These are phyloP conservation scores for Lasiosphaeria ovina DNA, from an alignment of 495 filamentous ascomycete species.

Conservation along the genomic window DNA sequence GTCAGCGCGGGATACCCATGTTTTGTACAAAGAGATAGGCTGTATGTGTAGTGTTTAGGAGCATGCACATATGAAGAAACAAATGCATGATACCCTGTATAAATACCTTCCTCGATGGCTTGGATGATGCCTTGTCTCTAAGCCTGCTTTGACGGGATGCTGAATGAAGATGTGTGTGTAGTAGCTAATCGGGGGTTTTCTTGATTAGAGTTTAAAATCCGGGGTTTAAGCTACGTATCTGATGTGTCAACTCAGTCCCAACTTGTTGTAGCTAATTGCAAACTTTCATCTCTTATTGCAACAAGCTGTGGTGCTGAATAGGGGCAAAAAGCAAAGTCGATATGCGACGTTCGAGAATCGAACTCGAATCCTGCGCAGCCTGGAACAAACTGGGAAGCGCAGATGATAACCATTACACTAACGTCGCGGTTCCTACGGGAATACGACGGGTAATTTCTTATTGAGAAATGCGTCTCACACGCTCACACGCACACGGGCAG, in stretches of 20 bases:
- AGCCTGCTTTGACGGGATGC: neutral
- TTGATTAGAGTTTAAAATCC: too few species aligned
- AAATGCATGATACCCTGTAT: slow-evolving; percentile 6
- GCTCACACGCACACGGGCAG: too few species aligned
- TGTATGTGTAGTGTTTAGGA: neutral
- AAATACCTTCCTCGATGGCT: neutral
- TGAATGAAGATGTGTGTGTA: too few species aligned
- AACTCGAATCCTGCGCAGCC: slow-evolving; percentile 26
- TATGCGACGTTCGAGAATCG: slow-evolving; percentile 28
- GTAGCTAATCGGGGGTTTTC: too few species aligned
- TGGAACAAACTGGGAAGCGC: slow-evolving; percentile 18
- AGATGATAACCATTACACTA: slow-evolving; percentile 30
- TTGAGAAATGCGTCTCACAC: neutral
- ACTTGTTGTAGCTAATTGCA: too few species aligned
- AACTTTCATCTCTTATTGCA: too few species aligned
- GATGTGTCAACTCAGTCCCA: too few species aligned
- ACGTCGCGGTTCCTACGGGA: slow-evolving; percentile 12
- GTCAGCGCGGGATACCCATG: too few species aligned
- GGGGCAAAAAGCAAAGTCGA: neutral
- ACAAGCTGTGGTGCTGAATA: too few species aligned
- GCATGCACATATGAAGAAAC: neutral
- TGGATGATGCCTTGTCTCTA: neutral
- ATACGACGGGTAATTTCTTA: neutral
- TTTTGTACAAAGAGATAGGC: neutral
- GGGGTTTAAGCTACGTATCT: too few species aligned